Evolutionary conservation across 345 rosid species (phyloP).

Genomic region (Rhizophora mangle): DNA sequence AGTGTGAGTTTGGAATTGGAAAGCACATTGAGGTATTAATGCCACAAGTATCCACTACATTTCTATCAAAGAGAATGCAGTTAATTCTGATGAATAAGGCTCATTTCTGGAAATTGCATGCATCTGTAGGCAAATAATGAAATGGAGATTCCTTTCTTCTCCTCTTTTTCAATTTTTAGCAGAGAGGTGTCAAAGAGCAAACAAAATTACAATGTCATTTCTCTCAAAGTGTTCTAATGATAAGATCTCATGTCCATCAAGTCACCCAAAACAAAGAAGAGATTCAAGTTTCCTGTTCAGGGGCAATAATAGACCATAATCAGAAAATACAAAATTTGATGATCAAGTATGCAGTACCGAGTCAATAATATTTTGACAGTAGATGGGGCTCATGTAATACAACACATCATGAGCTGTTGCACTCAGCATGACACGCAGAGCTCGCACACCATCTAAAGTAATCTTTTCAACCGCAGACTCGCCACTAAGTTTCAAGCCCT

Average conservation of each 20-base stretch:
- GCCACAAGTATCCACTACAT: no score
- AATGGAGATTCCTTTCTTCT: no score
- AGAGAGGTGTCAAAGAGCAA: no score
- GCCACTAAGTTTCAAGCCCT: conserved; percentile 92
- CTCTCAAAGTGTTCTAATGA: neutral
- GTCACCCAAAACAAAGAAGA: conserved; percentile 4
- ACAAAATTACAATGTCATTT: no score
- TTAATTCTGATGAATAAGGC: no score
- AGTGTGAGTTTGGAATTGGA: no score
- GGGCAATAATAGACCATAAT: neutral
- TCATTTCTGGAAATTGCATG: no score
- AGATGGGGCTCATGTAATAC: conserved; percentile 97
- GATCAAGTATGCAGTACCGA: conserved; percentile 51
- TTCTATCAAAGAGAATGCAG: no score
- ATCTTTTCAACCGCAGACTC: conserved; percentile 91
- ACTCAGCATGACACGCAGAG: conserved; percentile 79
- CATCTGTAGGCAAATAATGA: no score
- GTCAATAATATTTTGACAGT: conserved; percentile 87
- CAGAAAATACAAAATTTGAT: neutral
- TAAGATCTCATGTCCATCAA: conserved; percentile 12
- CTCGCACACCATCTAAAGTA: conserved; percentile 93
- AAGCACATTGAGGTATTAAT: no score
- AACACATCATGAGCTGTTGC: conserved; percentile 97
- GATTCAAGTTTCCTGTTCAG: conserved; percentile 1
- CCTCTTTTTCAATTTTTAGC: no score